Conservation (phyloP, 2,329 filamentous ascomycete genomes). For the Lachnellula hyalina region DNA sequence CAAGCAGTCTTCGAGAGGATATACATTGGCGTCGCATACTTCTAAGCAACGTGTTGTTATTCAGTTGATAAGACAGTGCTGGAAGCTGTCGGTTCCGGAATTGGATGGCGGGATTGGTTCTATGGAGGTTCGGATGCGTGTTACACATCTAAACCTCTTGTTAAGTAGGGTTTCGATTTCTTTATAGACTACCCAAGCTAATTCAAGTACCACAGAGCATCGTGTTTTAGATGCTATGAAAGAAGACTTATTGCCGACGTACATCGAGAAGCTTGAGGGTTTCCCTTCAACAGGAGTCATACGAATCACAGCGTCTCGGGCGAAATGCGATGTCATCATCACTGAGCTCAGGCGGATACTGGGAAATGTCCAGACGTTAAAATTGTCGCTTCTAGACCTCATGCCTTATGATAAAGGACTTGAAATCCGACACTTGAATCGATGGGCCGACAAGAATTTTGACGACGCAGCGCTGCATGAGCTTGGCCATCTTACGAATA, state of each 20-base stretch:
- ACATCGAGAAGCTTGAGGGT: slow-evolving; percentile 26
- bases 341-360: slow-evolving; percentile 19
- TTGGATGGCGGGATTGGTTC: slow-evolving; percentile 27
- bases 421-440: neutral
- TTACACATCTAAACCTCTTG: slow-evolving; percentile 25
- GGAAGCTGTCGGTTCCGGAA: slow-evolving; percentile 27
- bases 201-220: neutral
- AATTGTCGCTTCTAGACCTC: slow-evolving; percentile 18
- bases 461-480: slow-evolving; percentile 14
- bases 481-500: slow-evolving; percentile 25
- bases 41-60: slow-evolving; percentile 26
- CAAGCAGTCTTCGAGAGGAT: slow-evolving; percentile 23
- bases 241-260: slow-evolving; percentile 13
- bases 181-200: neutral
- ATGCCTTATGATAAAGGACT: slow-evolving; percentile 2
- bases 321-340: slow-evolving; percentile 21
- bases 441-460: slow-evolving; percentile 8
- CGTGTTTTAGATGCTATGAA: slow-evolving; percentile 22
- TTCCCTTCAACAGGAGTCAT: slow-evolving; percentile 23
- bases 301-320: slow-evolving; percentile 24
- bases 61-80: slow-evolving; percentile 27
- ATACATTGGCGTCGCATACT: slow-evolving; percentile 25
- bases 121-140: slow-evolving; percentile 25
- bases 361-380: slow-evolving; percentile 13
- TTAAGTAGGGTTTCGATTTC: slow-evolving; percentile 19